phyloP scores from a whole-genome alignment of 108 stramenopile species.

The Hondaea fermentalgiana region DNA sequence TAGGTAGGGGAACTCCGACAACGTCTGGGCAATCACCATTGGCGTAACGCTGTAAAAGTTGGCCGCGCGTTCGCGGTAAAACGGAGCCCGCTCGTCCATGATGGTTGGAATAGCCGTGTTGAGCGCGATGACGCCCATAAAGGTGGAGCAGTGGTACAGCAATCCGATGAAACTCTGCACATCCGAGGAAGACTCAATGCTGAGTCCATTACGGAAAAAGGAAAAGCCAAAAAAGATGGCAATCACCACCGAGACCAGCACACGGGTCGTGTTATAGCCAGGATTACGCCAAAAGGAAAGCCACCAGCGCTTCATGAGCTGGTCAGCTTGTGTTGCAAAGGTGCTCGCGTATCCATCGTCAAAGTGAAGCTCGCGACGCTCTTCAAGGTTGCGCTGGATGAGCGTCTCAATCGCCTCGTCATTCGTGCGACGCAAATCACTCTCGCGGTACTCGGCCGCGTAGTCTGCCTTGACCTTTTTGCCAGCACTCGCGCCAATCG shows the following conservation, averaged over 20 bases:
- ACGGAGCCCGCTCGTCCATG: constrained; percentile 41
- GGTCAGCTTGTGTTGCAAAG: background rate
- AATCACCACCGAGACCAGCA: constrained; percentile 26
- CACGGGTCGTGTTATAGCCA: constrained; percentile 38
- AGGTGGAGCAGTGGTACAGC: background rate
- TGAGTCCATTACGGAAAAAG: background rate
- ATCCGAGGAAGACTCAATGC: background rate
- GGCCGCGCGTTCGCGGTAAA: constrained; percentile 47
- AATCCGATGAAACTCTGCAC: background rate
- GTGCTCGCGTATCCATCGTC: background rate
- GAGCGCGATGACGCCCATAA: constrained; percentile 41
- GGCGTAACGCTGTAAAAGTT: constrained; percentile 31
- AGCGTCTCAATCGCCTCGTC: background rate
- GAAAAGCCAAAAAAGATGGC: constrained; percentile 41
- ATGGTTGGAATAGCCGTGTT: constrained; percentile 44
- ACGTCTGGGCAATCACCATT: background rate
- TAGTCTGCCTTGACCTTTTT: background rate
- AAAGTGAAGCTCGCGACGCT: background rate
- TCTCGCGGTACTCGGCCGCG: background rate
- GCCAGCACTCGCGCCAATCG: constrained; percentile 38
- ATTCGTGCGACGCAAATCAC: background rate
- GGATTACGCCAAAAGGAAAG: constrained; percentile 46
- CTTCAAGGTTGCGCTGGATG: background rate
- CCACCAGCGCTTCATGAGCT: background rate
- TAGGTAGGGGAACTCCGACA: background rate